Evolutionary conservation across 106 monocot species (phyloP).

Genomic region (Dendrobium chrysotoxum): DNA sequence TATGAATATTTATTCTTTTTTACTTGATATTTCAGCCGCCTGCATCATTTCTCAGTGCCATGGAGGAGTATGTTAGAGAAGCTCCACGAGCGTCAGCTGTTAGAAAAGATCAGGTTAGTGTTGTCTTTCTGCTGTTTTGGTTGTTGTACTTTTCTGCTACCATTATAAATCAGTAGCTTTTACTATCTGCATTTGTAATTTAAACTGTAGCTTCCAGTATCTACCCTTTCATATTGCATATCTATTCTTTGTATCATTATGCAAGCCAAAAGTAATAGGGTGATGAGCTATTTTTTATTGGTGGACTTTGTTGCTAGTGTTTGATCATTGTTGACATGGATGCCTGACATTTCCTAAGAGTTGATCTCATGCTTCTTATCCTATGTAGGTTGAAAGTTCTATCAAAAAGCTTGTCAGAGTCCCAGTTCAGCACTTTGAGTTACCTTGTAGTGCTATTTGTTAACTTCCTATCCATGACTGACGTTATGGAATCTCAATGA

Average conservation of each 20-base stretch:
- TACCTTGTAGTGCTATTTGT: too few relatives aligned
- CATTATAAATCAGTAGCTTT: neutral
- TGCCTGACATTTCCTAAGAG: too few relatives aligned
- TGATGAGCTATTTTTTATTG: neutral
- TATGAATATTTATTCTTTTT: slow-evolving; percentile 5
- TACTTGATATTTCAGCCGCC: slow-evolving; percentile 61
- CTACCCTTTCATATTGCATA: neutral
- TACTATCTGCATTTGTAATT: neutral
- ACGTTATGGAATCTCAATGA: too few relatives aligned
- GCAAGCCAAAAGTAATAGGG: neutral
- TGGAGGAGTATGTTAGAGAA: slow-evolving; percentile 93
- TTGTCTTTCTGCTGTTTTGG: neutral
- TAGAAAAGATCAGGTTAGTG: slow-evolving; percentile 49
- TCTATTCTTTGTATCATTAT: neutral
- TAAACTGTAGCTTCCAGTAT: neutral
- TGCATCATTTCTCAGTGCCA: slow-evolving; percentile 71
- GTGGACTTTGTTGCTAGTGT: neutral
- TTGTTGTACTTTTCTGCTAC: neutral
- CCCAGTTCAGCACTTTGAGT: too few relatives aligned
- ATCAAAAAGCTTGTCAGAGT: too few relatives aligned
- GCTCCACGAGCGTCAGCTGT: slow-evolving; percentile 56
- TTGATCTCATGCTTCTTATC: too few relatives aligned
- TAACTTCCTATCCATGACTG: too few relatives aligned
- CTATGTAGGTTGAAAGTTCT: too few relatives aligned
- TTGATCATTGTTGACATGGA: too few relatives aligned